Conservation (phyloP, 169 alveolate genomes). For the Eimeria falciformis region DNA sequence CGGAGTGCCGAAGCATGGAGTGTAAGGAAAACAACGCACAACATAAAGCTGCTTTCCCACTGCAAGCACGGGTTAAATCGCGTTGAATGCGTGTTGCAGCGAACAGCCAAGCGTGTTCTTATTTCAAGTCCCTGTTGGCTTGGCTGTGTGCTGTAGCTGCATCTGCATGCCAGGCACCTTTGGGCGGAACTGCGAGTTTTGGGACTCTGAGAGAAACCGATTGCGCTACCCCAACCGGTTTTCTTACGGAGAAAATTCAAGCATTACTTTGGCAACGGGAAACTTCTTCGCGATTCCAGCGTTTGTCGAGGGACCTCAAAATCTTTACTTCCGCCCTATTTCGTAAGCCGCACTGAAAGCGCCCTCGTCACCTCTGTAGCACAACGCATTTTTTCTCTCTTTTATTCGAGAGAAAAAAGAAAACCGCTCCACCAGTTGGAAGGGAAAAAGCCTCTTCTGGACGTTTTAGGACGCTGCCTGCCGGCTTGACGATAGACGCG, state of each 20-base stretch:
- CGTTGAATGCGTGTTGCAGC: background rate
- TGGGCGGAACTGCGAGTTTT: constrained; percentile 54
- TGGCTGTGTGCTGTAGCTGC: constrained; percentile 22
- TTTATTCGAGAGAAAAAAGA: too few relatives aligned
- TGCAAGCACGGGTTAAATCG: background rate
- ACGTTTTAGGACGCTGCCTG: constrained; percentile 45
- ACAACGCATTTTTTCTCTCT: background rate
- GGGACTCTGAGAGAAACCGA: constrained; percentile 63
- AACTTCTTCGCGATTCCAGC: constrained; percentile 48
- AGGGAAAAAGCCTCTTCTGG: background rate
- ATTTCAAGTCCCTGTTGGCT: background rate
- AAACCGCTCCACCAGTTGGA: background rate
- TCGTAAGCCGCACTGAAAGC: background rate
- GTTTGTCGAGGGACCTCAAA: constrained; percentile 37
- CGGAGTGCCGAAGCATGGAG: constrained; percentile 58
- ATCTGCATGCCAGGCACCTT: constrained; percentile 62
- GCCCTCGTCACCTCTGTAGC: background rate
- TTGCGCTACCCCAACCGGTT: constrained; percentile 60
- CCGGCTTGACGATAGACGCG: constrained; percentile 62
- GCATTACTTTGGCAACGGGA: constrained; percentile 41
- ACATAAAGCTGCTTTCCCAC: background rate
- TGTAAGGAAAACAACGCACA: constrained; percentile 15
- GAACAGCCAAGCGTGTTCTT: background rate
- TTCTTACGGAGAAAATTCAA: constrained; percentile 41
- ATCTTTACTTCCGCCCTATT: constrained; percentile 36